phyloP scores from a whole-genome alignment of 805 yeast species.

The Cyberlindnera saturnus region DNA sequence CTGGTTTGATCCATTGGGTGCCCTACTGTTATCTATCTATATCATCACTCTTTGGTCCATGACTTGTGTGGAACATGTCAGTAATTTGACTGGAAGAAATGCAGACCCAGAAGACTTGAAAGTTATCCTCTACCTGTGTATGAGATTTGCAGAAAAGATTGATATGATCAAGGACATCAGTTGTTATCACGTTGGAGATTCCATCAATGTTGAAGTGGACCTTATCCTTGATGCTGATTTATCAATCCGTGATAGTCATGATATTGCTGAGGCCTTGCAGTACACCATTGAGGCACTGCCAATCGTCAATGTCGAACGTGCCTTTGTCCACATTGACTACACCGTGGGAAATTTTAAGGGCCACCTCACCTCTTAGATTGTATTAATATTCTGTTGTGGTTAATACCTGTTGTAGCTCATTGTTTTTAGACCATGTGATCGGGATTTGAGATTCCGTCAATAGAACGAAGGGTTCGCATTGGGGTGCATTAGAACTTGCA shows the following conservation, averaged over 20 bases:
- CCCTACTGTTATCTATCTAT: slow-evolving; percentile 54
- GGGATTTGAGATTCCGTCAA: no score
- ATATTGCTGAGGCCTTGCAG: slow-evolving; percentile 75
- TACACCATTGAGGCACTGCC: slow-evolving; percentile 76
- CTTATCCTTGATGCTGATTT: slow-evolving; percentile 48
- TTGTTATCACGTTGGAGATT: slow-evolving; percentile 76
- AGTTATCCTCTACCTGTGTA: slow-evolving; percentile 59
- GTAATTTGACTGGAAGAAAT: slow-evolving; percentile 68
- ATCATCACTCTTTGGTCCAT: slow-evolving; percentile 58
- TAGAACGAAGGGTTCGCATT: background rate
- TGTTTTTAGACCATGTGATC: no score
- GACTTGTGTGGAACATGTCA: slow-evolving; percentile 66
- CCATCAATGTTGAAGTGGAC: slow-evolving; percentile 72
- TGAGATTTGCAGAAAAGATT: slow-evolving; percentile 64
- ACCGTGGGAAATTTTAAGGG: slow-evolving; percentile 34
- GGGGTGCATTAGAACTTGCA: background rate
- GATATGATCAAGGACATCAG: slow-evolving; percentile 57
- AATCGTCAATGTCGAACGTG: slow-evolving; percentile 68
- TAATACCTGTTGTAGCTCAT: no score
- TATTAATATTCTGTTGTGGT: background rate
- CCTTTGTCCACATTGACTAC: slow-evolving; percentile 76
- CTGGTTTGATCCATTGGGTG: slow-evolving; percentile 78
- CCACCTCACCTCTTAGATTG: slow-evolving; percentile 20
- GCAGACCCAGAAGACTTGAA: slow-evolving; percentile 59
- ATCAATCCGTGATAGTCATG: slow-evolving; percentile 64